These are phyloP conservation scores for Tylopilus subfusipes DNA, from an alignment of 768 basidiomycete species.

Conservation along the genomic window DNA sequence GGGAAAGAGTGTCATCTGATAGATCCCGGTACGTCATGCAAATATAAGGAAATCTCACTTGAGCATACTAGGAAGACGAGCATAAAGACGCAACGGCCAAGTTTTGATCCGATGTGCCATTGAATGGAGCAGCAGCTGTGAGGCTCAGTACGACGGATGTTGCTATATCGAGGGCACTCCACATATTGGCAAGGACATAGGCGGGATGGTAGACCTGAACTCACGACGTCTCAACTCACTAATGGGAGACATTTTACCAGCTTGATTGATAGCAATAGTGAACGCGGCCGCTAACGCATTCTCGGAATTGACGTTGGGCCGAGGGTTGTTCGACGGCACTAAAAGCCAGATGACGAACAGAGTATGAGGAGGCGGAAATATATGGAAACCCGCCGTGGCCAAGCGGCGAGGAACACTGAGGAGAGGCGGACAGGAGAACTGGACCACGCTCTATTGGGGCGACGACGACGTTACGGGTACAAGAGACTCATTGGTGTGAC, in stretches of 20 bases:
- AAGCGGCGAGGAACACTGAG: no score
- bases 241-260: constrained; percentile 51
- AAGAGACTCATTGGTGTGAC: no score
- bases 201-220: constrained; percentile 17
- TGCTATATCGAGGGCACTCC: constrained; percentile 43
- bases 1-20: constrained; percentile 62
- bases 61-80: constrained; percentile 54
- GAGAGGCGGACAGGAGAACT: no score
- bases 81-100: constrained; percentile 61
- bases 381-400: no score
- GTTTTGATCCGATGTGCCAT: constrained; percentile 51
- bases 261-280: constrained; percentile 47
- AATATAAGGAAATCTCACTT: not conserved
- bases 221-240: constrained; percentile 40
- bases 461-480: no score
- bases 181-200: not conserved
- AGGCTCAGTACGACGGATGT: constrained; percentile 64
- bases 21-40: not conserved
- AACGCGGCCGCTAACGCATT: constrained; percentile 47
- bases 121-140: constrained; percentile 59
- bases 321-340: constrained; percentile 41
- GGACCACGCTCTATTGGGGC: no score
- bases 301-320: constrained; percentile 33
- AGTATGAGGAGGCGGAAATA: constrained; percentile 39
- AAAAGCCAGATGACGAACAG: constrained; percentile 42